Evolutionary conservation across 768 basidiomycete species (phyloP), one percentile per base, ranked within the genome.

Genomic region (Leccinum longicurvipes): DNA sequence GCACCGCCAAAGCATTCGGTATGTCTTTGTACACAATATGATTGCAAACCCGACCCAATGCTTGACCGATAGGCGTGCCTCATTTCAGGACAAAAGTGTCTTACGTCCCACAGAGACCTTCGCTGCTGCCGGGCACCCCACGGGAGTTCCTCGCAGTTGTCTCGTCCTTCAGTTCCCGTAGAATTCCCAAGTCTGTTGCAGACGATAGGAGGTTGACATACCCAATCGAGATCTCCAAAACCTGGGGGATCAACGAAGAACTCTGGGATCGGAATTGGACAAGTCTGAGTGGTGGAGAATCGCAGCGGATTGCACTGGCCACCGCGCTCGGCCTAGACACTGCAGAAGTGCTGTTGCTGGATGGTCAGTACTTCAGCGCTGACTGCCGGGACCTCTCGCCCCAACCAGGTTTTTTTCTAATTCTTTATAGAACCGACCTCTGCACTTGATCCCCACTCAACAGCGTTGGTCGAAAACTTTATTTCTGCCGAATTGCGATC

Each of bases 61-160:
- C 53, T 61, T 5, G 31, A 28, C n/a, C 31, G 31, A 31, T 64
- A 88, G 91, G 88, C 12, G 81, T 93, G 23, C 91, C 93, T 3
- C 66, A 68, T 17, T 96, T 85, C 72, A 83, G 93, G 50, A 92
- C 87, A 0, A 80, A 79, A 53, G 84, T 96, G 3, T 80, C 86
- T 56, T 96, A 96, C 68, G 85, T 95, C 24, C 93, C 93, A 1
- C 93, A 96, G 71, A 78, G 93, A 39, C 87, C 93, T 0, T 89
- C 92, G 1, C 76, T 95, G n/a, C 81, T 96, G 21, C 82, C 91
- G 1, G 88, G 87, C 4, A 87, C 88, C 3, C 93, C 93, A 0
- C 76, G 79, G 23, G 84, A 87, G 56, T 91, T 95, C 62, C 72
- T 94, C 54, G 65, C 71, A 3, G 74, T 80, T 0, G 73, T 93